Evolutionary conservation across 2,329 filamentous ascomycete species (phyloP).

Genomic region (Ophiobolus disseminans): DNA sequence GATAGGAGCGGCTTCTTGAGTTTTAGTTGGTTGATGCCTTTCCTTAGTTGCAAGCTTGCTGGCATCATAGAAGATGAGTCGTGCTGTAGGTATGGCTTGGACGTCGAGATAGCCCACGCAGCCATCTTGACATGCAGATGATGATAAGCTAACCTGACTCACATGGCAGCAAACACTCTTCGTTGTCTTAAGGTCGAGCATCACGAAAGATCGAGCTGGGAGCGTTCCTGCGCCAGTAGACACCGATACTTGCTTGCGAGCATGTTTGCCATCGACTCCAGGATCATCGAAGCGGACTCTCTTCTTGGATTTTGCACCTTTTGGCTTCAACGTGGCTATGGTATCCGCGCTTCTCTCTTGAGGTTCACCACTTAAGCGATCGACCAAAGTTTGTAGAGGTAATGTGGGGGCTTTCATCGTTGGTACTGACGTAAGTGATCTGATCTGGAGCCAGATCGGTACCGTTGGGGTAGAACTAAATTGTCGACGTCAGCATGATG

Average conservation of each 20-base stretch:
- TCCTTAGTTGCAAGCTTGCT: constrained; percentile 1
- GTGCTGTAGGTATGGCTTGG: background rate
- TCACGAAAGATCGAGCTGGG: constrained; percentile 3
- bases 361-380: background rate
- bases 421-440: constrained; percentile 8
- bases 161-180: constrained; percentile 10
- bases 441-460: constrained; percentile 19
- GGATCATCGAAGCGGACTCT: constrained; percentile 2
- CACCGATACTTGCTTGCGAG: background rate
- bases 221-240: background rate
- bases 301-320: background rate
- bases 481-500: too few species aligned
- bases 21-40: background rate
- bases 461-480: background rate
- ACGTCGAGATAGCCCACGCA: constrained; percentile 16
- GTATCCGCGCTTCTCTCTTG: background rate
- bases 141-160: background rate
- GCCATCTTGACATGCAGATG: constrained; percentile 4
- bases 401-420: background rate
- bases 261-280: background rate
- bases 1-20: background rate
- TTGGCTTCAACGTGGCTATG: background rate
- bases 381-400: background rate
- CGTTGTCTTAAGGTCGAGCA: constrained; percentile 10
- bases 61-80: constrained; percentile 16